phyloP scores from a whole-genome alignment of 1,284 basidiomycete species.

The Ganoderma multipileum region DNA sequence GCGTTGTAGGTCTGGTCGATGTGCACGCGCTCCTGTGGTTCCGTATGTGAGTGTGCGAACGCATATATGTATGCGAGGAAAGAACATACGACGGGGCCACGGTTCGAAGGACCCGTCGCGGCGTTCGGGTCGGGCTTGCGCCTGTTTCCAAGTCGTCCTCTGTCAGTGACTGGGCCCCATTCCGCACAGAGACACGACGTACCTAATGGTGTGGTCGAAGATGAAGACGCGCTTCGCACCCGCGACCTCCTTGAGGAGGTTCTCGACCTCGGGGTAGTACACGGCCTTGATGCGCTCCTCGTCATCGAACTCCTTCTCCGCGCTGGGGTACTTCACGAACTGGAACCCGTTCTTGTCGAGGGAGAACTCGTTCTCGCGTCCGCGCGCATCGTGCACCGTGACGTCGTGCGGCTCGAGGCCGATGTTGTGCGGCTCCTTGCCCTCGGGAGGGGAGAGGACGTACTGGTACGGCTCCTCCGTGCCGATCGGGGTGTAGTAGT shows the following conservation, averaged over 20 bases:
- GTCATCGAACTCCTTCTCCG: conserved; percentile 42
- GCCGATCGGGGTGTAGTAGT: conserved; percentile 35
- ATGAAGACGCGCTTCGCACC: conserved; percentile 48
- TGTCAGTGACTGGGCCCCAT: neutral
- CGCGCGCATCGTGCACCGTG: conserved; percentile 37
- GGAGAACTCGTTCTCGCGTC: conserved; percentile 37
- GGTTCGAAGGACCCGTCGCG: conserved; percentile 5
- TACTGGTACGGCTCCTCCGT: conserved; percentile 37
- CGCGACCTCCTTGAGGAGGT: conserved; percentile 47
- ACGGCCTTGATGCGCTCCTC: conserved; percentile 43
- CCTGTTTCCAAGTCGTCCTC: conserved; percentile 2
- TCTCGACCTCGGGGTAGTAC: conserved; percentile 50
- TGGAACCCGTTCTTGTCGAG: conserved; percentile 50
- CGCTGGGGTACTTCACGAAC: conserved; percentile 39
- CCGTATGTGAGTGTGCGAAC: neutral
- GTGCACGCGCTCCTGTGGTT: conserved; percentile 47
- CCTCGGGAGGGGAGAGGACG: conserved; percentile 33
- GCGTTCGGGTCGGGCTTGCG: conserved; percentile 23
- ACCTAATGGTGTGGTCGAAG: conserved; percentile 48
- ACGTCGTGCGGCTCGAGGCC: conserved; percentile 35
- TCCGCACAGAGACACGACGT: neutral
- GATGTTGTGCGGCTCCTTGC: conserved; percentile 34
- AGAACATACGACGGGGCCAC: conserved; percentile 27
- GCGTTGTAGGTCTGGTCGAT: conserved; percentile 64
- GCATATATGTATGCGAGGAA: neutral